Conservation (phyloP, 371 early-diverging fungal species). For the Rhizopus arrhizus region DNA sequence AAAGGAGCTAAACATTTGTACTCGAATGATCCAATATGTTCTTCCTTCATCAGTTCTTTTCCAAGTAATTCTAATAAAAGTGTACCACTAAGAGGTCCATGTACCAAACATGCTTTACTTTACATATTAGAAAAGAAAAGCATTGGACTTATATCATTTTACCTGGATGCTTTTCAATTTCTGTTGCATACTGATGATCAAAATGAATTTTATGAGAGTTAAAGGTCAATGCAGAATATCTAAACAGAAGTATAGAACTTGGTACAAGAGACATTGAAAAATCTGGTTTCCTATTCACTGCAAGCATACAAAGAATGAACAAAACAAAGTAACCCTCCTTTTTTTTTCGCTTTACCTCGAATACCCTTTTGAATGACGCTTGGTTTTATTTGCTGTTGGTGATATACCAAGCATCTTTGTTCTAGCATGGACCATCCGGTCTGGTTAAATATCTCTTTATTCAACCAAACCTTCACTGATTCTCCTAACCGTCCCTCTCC, state of each 20-base stretch:
- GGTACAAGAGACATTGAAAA: slow-evolving; percentile 47
- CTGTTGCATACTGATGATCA: slow-evolving; percentile 65
- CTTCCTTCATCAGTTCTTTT: slow-evolving; percentile 33
- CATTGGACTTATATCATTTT: slow-evolving; percentile 9
- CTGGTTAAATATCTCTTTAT: slow-evolving; percentile 64
- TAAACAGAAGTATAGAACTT: slow-evolving; percentile 82
- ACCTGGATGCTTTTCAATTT: slow-evolving; percentile 76
- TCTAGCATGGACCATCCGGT: slow-evolving; percentile 72
- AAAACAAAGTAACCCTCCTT: not conserved
- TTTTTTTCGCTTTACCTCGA: slow-evolving; percentile 12
- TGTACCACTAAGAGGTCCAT: slow-evolving; percentile 83
- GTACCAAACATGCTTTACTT: slow-evolving; percentile 69
- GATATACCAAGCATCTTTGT: slow-evolving; percentile 72
- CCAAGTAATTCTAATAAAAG: slow-evolving; percentile 64
- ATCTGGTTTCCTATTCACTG: slow-evolving; percentile 56
- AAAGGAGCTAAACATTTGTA: slow-evolving; percentile 76
- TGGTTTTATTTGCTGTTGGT: slow-evolving; percentile 32
- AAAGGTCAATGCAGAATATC: slow-evolving; percentile 82
- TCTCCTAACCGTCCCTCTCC: slow-evolving; percentile 60
- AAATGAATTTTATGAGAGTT: slow-evolving; percentile 85
- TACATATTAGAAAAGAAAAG: too few relatives aligned
- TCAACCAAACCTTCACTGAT: slow-evolving; percentile 70
- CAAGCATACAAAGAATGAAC: not conserved
- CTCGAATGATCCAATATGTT: slow-evolving; percentile 51
- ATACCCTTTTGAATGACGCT: slow-evolving; percentile 2